Evolutionary conservation across 306 rosid species (phyloP), one percentile per base, ranked within the genome.

Genomic region (Lupinus albus): DNA sequence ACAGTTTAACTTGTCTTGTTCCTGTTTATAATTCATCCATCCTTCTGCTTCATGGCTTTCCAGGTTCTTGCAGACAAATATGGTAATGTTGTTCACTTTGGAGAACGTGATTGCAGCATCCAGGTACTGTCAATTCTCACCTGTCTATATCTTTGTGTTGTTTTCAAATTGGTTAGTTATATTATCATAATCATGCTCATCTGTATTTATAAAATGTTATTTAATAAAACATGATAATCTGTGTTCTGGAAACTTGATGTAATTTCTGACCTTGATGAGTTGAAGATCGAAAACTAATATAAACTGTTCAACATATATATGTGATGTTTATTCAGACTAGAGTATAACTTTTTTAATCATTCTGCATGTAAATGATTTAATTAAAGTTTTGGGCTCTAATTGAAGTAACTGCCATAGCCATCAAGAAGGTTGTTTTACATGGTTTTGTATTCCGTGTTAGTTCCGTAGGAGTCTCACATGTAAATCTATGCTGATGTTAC

Each of bases 71-170:
- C 99, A 0, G 99, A 93, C 78, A 93, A 85, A 78, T 79, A 54
- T 51, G 97, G 97, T 42, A 93, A 86, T 80, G 99, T 93, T 62
- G 89, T 93, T 82, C 97, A 93, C 86, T 93, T 90, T 80, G 99
- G 99, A 53, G 99, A 93, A 75, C 99, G 96, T 66, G 99, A 93
- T 82, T 93, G 99, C 84, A 93, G 99, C 77, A 93, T 93, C 75
- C 99, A 93, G 97, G 98, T 93, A 77, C 52, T 15, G 2, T 57
- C 52, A 72, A 58, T 57, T 71, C 28, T 60, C 50, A n/a, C 63
- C 68, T 50, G 36, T n/a, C 63, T 52, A 11, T 51, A 17, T 56
- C 33, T 47, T 10, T 20, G 16, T 41, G 44, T 62, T 15, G 67
- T 64, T 28, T 60, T 55, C 71, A 59, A 61, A 57, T 42, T 64